Base-by-base conservation (phyloP, 2,329 filamentous ascomycete genomes). In the Hirsutella rhossiliensis region DNA sequence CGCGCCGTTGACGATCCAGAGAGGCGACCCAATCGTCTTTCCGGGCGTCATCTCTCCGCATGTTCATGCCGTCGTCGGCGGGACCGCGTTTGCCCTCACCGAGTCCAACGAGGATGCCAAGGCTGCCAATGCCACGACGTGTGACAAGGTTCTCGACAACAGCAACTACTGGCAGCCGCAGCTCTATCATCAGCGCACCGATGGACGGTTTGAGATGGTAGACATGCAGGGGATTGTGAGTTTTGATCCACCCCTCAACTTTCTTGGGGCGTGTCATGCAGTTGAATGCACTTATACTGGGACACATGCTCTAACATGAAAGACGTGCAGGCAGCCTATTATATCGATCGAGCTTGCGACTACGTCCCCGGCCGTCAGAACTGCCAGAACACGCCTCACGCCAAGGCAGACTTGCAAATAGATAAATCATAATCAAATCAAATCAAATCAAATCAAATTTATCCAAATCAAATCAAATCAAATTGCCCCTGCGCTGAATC, bases 101-200 rank as follows among this genome's bases (percentile, higher is more conserved):
- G 73, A 77, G 67, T 64, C 62, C 44, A 80, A 73, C 53, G 62
- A 67, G 9, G 62, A 68, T 31, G 72, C 74, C n/a, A 63, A 67
- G 45, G 57, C 58, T 20, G 73, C 76, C 2, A 69, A 69, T 11
- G 85, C 82, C 59, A 80, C 80, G 2, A 80, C 80, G 4, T 84
- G 81, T 59, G 68, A 69, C 30, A 78, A 80, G 44, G 66, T 69
- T 27, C 64, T 75, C 48, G 80, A 84, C 57, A 63, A 75, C 45
- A 81, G 74, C 44, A 82, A 77, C 54, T 85, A 86, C 62, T 85
- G 82, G 81, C 76, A 75, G 15, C 80, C 81, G 0, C 67, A 68
- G 48, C 62, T 84, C 1, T 64, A 61, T 50, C 66, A 66, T 45
- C 61, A 72, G 46, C 67, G 71, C 38, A 55, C 69, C 38, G 73